Percentiles rank a stretch among this genome's conserved stretches.
Evolutionary conservation across 345 rosid species (phyloP).

Genomic region (Garcia nutans): DNA sequence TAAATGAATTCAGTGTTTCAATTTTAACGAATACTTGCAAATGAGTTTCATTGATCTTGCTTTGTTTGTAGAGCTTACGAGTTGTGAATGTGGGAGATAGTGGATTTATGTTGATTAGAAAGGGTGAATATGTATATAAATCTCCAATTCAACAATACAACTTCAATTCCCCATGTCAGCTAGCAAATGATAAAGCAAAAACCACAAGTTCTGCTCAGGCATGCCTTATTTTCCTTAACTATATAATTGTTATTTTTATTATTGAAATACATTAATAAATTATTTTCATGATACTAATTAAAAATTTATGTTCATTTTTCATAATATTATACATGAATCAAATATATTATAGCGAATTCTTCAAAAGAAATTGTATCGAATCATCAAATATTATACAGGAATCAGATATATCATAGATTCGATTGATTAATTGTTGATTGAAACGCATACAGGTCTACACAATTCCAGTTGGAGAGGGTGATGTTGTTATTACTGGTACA

Average conservation of each 20-base stretch:
- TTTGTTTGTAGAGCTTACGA: neutral
- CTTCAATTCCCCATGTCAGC: constrained; percentile 17
- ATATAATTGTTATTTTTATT: too few relatives aligned
- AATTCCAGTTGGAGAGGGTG: constrained; percentile 13
- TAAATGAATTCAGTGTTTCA: too few relatives aligned
- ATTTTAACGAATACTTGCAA: too few relatives aligned
- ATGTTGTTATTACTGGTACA: constrained; percentile 19
- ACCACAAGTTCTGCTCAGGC: constrained; percentile 2
- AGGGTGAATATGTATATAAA: neutral
- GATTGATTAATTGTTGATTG: neutral
- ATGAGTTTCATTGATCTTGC: too few relatives aligned
- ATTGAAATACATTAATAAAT: too few relatives aligned
- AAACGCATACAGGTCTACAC: constrained; percentile 7
- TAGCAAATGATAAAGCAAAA: neutral
- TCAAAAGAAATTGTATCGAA: too few relatives aligned
- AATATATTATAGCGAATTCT: too few relatives aligned
- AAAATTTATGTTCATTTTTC: too few relatives aligned
- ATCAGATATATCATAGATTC: too few relatives aligned
- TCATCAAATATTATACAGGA: too few relatives aligned
- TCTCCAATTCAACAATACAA: constrained; percentile 14
- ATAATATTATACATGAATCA: too few relatives aligned
- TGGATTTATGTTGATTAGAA: constrained; percentile 15
- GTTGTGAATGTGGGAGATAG: constrained; percentile 17
- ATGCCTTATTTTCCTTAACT: neutral
- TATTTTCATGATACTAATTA: too few relatives aligned